Conservation (phyloP, 2,329 filamentous ascomycete genomes). For the Aureobasidium melanogenum region DNA sequence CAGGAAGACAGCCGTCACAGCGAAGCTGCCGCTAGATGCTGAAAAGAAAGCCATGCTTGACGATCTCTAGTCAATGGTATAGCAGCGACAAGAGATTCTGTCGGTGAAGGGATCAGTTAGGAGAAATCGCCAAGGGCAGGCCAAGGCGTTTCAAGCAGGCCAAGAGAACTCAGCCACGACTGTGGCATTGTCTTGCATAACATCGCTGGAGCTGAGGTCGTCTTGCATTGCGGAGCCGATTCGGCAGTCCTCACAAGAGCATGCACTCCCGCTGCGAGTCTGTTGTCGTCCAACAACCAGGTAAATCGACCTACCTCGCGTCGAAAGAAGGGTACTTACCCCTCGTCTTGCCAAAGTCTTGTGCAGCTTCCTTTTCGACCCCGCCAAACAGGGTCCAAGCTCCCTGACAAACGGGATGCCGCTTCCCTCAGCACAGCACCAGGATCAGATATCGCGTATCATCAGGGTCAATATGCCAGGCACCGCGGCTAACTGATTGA, state of each 20-base stretch:
- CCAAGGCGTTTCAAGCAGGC: constrained; percentile 5
- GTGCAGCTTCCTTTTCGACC: not conserved
- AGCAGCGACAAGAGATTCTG: not conserved
- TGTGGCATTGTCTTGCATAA: not conserved
- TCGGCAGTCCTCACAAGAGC: not conserved
- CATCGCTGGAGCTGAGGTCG: too few species aligned
- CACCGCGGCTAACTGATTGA: not conserved
- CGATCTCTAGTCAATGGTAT: not conserved
- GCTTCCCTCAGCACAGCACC: not conserved
- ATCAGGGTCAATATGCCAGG: not conserved
- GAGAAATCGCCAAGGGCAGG: not conserved
- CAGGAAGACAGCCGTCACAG: not conserved
- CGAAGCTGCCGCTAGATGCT: not conserved
- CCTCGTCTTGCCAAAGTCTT: not conserved
- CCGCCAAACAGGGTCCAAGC: constrained; percentile 3
- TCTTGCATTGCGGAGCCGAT: not conserved
- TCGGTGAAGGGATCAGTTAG: not conserved
- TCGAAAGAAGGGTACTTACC: not conserved
- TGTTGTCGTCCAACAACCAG: not conserved
- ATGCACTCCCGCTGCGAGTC: not conserved
- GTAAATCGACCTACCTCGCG: not conserved
- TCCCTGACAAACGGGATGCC: too few species aligned
- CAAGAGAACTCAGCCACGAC: not conserved
- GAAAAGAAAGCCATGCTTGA: constrained; percentile 1
- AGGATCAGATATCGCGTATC: too few species aligned